Percentiles rank a stretch among this genome's conserved stretches.
phyloP scores from a whole-genome alignment of 495 filamentous ascomycete genomes.

The Lasiosphaeria ovina region DNA sequence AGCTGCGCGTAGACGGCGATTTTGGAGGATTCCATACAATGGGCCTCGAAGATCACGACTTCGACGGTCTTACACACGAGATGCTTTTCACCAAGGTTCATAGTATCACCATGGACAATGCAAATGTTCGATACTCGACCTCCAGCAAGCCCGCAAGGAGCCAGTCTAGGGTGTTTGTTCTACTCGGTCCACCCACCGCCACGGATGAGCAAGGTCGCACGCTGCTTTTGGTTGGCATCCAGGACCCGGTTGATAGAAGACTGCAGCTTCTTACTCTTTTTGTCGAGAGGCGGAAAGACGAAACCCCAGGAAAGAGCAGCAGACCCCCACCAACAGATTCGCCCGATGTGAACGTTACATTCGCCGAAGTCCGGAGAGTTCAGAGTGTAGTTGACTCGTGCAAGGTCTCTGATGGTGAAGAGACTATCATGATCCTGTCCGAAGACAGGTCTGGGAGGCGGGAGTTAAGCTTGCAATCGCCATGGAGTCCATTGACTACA shows the following conservation, averaged over 20 bases:
- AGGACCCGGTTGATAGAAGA: conserved; percentile 63
- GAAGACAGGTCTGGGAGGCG: conserved; percentile 59
- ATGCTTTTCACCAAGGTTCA: conserved; percentile 71
- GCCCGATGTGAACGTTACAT: conserved; percentile 27
- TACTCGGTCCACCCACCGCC: conserved; percentile 55
- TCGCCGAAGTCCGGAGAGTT: conserved; percentile 46
- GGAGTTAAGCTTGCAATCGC: conserved; percentile 69
- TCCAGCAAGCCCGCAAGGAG: conserved; percentile 46
- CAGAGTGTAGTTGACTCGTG: conserved; percentile 71
- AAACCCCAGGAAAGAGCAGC: conserved; percentile 18
- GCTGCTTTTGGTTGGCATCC: conserved; percentile 64
- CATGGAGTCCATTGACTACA: conserved; percentile 64
- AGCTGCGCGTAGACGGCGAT: conserved; percentile 57
- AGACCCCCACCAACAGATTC: conserved; percentile 16
- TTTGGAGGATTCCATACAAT: conserved; percentile 69
- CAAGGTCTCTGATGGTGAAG: conserved; percentile 65
- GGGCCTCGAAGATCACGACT: conserved; percentile 66
- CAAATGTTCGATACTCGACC: conserved; percentile 55
- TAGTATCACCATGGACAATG: conserved; percentile 62
- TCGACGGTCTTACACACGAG: conserved; percentile 68
- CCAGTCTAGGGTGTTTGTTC: conserved; percentile 61
- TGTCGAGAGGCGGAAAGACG: conserved; percentile 35
- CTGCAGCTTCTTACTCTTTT: conserved; percentile 66
- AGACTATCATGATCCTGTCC: conserved; percentile 69
- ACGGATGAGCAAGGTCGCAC: conserved; percentile 49